phyloP scores from a whole-genome alignment of 257 asterid species.

The Knoxia roxburghii region DNA sequence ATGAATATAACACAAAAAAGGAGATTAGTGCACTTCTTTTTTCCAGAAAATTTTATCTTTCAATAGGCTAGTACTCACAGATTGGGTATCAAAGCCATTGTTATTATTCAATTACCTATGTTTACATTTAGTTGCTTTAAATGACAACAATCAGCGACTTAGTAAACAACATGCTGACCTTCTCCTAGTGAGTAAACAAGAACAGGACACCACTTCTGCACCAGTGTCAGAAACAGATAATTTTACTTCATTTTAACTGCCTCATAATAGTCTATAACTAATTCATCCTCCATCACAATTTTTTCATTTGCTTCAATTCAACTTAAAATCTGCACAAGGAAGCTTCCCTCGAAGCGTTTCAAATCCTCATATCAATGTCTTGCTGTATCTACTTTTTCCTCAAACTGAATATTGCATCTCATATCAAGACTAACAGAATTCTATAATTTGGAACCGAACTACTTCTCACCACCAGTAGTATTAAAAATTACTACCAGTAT shows the following conservation, averaged over 20 bases:
- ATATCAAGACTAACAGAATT: background rate
- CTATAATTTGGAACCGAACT: background rate
- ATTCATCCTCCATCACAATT: too few species aligned
- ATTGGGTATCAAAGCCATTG: too few species aligned
- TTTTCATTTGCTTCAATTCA: too few species aligned
- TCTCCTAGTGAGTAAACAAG: background rate
- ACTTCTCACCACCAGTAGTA: background rate
- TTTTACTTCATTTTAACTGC: too few species aligned
- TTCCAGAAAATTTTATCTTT: background rate
- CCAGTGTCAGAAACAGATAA: too few species aligned
- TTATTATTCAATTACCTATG: too few species aligned
- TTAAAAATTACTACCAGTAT: too few species aligned
- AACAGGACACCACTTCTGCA: background rate
- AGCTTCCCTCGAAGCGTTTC: background rate
- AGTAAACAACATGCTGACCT: background rate
- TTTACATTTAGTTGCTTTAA: too few species aligned
- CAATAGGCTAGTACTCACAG: background rate
- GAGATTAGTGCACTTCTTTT: background rate
- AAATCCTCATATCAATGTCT: too few species aligned
- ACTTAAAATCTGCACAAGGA: background rate
- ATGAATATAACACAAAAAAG: background rate
- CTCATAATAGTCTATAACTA: too few species aligned
- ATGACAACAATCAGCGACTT: background rate
- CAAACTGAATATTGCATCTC: background rate
- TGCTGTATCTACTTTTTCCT: background rate